phyloP scores from a whole-genome alignment of 768 basidiomycete genomes.

The Russula sp. region DNA sequence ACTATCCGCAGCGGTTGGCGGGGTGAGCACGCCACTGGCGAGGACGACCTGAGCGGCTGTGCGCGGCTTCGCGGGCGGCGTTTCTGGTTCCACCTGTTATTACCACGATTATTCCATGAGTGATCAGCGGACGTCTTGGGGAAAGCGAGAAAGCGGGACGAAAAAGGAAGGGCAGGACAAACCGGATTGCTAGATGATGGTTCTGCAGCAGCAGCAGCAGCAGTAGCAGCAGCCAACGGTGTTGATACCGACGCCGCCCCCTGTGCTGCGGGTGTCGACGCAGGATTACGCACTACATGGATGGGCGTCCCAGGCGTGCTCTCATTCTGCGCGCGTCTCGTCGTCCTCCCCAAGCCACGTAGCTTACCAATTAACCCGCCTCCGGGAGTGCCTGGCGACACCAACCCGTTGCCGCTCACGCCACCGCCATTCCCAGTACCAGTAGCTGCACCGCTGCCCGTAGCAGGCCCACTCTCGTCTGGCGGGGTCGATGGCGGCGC shows the following conservation, averaged over 20 bases:
- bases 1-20: conserved; percentile 65
- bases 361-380: conserved; percentile 72
- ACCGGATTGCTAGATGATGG: not conserved
- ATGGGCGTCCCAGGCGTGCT: conserved; percentile 20
- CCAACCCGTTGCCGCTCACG: not conserved
- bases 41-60: conserved; percentile 51
- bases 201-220: not conserved
- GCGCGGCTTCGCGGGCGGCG: conserved; percentile 29
- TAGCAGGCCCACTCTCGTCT: conserved; percentile 33
- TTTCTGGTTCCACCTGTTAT: not conserved
- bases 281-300: not conserved
- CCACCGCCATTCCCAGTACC: not conserved
- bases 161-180: not conserved
- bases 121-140: not conserved
- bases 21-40: conserved; percentile 44
- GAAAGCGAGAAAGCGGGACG: not conserved
- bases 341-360: conserved; percentile 63
- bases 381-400: conserved; percentile 25
- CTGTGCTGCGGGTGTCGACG: not conserved
- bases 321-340: conserved; percentile 32
- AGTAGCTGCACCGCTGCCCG: conserved; percentile 2
- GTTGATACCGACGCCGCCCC: not conserved
- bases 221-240: not conserved
- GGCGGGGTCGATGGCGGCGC: conserved; percentile 25
- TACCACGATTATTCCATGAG: conserved; percentile 13